These are phyloP conservation scores for Platanus orientalis DNA, from an alignment of 164 flowering plant genomes.

Conservation along the genomic window DNA sequence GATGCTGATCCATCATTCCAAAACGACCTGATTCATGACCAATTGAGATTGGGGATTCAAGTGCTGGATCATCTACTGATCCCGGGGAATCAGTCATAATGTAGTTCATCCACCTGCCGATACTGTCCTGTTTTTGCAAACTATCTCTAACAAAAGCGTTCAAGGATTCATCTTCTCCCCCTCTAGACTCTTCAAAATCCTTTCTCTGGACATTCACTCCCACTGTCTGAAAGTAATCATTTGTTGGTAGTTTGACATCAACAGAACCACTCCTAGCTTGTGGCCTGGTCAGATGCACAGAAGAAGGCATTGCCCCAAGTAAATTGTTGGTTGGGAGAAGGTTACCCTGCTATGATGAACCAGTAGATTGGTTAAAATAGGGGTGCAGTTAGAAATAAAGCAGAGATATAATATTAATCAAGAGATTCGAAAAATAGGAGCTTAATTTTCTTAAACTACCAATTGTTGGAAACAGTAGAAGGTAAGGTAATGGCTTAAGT, in stretches of 20 bases:
- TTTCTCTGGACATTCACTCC: constrained; percentile 18
- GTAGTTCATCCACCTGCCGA: constrained; percentile 70
- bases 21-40: constrained; percentile 30
- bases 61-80: constrained; percentile 31
- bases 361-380: not conserved
- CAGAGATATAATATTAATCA: not conserved
- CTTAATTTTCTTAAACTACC: not conserved
- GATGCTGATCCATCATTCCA: constrained; percentile 20
- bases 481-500: not conserved
- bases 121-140: constrained; percentile 69
- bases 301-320: constrained; percentile 18
- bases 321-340: constrained; percentile 15
- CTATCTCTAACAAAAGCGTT: constrained; percentile 28
- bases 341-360: constrained; percentile 32
- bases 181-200: constrained; percentile 16
- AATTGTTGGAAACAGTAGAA: not conserved
- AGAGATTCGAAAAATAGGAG: not conserved
- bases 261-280: constrained; percentile 13
- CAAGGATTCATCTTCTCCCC: constrained; percentile 21
- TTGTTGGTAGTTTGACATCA: constrained; percentile 13
- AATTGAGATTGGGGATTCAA: constrained; percentile 35
- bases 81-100: constrained; percentile 47
- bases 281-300: constrained; percentile 17
- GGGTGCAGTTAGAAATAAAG: not conserved
- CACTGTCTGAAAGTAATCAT: constrained; percentile 16